These are phyloP conservation scores for Boletus patriciae DNA, from an alignment of 768 basidiomycete genomes.

Conservation along the genomic window DNA sequence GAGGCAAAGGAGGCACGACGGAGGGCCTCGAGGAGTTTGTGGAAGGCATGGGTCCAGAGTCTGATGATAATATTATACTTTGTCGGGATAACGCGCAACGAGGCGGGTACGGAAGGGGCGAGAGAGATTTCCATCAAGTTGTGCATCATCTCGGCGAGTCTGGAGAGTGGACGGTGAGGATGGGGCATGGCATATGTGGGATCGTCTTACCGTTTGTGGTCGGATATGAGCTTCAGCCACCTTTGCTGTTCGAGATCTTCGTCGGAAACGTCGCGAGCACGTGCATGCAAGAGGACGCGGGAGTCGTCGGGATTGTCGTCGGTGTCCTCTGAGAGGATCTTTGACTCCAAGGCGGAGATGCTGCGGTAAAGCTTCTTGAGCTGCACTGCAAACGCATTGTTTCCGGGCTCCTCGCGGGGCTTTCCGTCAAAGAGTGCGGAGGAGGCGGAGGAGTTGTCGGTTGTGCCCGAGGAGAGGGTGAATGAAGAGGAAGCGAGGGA, in stretches of 20 bases:
- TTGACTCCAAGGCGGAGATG: constrained; percentile 77
- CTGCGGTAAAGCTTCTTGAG: constrained; percentile 82
- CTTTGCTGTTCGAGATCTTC: constrained; percentile 73
- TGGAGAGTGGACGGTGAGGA: constrained; percentile 33
- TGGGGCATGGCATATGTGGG: neutral
- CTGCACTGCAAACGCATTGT: constrained; percentile 68
- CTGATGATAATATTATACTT: constrained; percentile 96
- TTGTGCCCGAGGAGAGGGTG: constrained; percentile 71
- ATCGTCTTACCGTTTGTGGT: constrained; percentile 80
- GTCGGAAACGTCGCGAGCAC: constrained; percentile 36
- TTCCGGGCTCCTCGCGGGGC: constrained; percentile 52
- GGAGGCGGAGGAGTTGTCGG: constrained; percentile 71
- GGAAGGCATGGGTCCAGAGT: constrained; percentile 89
- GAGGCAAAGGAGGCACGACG: constrained; percentile 76
- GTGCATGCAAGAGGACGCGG: constrained; percentile 36
- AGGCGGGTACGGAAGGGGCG: constrained; percentile 84
- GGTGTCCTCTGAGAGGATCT: constrained; percentile 61
- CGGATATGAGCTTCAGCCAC: constrained; percentile 66
- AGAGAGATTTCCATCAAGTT: constrained; percentile 83
- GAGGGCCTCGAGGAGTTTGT: constrained; percentile 86
- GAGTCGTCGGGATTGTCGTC: constrained; percentile 51
- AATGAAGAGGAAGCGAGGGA: constrained; percentile 69
- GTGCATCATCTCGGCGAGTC: constrained; percentile 88
- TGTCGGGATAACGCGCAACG: constrained; percentile 82
- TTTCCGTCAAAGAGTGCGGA: constrained; percentile 67